phyloP scores from a whole-genome alignment of 495 filamentous ascomycete genomes.

The Neurospora hispaniola region DNA sequence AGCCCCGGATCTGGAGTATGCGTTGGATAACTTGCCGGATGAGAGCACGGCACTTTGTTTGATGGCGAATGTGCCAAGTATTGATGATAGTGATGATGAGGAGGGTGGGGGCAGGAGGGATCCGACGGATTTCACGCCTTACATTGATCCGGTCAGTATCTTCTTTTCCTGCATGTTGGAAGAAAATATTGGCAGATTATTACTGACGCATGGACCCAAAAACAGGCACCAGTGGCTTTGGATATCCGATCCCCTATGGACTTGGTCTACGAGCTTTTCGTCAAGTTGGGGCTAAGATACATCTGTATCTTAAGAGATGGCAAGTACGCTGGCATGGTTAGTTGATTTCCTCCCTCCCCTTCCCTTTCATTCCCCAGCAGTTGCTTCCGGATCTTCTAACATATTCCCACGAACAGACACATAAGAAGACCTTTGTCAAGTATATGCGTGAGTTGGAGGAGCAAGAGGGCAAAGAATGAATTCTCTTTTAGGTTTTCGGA shows the following conservation, averaged over 20 bases:
- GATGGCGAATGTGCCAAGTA: constrained; percentile 56
- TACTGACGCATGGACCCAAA: neutral
- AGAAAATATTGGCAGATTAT: neutral
- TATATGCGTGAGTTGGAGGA: constrained; percentile 76
- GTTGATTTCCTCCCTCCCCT: constrained; percentile 10
- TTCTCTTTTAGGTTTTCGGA: neutral
- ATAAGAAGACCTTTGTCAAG: constrained; percentile 96
- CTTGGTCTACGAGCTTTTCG: constrained; percentile 92
- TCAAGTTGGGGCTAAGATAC: constrained; percentile 85
- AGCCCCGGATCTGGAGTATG: constrained; percentile 89
- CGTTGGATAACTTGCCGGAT: constrained; percentile 67
- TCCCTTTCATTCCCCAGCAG: neutral
- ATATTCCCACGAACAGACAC: constrained; percentile 37
- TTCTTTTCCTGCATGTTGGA: neutral
- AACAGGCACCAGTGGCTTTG: constrained; percentile 67
- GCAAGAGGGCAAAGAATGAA: constrained; percentile 29
- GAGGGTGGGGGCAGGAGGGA: constrained; percentile 37
- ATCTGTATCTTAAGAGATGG: constrained; percentile 82
- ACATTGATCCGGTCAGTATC: constrained; percentile 69
- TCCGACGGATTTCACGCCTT: constrained; percentile 76
- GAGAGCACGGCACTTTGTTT: constrained; percentile 66
- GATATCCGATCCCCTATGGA: constrained; percentile 90
- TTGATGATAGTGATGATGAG: constrained; percentile 44
- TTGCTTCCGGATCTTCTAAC: constrained; percentile 11
- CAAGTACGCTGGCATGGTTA: constrained; percentile 76